phyloP scores from a whole-genome alignment of 805 yeast genomes.

The Starmerella roubikii region DNA sequence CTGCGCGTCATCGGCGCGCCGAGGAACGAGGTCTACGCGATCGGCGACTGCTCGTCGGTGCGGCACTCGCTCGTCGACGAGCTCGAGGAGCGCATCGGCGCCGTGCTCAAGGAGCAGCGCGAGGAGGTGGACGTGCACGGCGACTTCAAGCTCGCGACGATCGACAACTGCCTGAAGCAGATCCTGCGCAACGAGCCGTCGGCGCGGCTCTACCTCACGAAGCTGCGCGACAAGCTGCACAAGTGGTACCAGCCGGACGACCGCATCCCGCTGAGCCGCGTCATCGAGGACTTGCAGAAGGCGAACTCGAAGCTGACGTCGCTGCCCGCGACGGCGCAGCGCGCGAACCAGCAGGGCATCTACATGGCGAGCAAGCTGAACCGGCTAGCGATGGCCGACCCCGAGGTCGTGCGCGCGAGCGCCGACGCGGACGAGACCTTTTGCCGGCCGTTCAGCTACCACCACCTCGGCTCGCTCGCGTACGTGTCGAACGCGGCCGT shows the following conservation, averaged over 20 bases:
- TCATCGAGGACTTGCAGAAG: constrained; percentile 37
- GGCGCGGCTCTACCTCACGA: constrained; percentile 18
- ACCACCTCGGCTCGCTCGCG: constrained; percentile 53
- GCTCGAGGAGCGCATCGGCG: constrained; percentile 35
- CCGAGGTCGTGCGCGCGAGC: constrained; percentile 25
- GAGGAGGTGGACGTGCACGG: constrained; percentile 27
- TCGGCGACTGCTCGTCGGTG: constrained; percentile 60
- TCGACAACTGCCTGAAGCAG: constrained; percentile 11
- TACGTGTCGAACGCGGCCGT: constrained; percentile 61
- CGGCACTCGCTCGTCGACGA: constrained; percentile 47
- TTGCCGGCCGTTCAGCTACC: constrained; percentile 46
- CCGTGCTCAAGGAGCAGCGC: constrained; percentile 27
- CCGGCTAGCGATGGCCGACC: constrained; percentile 30
- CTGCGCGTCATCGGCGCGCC: constrained; percentile 57
- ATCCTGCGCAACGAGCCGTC: constrained; percentile 17
- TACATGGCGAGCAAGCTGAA: constrained; percentile 49
- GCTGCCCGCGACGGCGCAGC: constrained; percentile 61
- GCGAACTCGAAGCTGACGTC: constrained; percentile 53
- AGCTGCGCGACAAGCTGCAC: constrained; percentile 16
- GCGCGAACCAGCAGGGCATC: constrained; percentile 59
- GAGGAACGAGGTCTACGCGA: constrained; percentile 52
- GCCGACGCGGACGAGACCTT: constrained; percentile 44
- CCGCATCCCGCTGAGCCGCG: constrained; percentile 36
- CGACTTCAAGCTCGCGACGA: constrained; percentile 12
- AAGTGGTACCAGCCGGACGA: constrained; percentile 16